Evolutionary conservation across 2,329 filamentous ascomycete genomes (phyloP), one percentile per base, ranked within the genome.

Genomic region (Epichloe brachyelytri): DNA sequence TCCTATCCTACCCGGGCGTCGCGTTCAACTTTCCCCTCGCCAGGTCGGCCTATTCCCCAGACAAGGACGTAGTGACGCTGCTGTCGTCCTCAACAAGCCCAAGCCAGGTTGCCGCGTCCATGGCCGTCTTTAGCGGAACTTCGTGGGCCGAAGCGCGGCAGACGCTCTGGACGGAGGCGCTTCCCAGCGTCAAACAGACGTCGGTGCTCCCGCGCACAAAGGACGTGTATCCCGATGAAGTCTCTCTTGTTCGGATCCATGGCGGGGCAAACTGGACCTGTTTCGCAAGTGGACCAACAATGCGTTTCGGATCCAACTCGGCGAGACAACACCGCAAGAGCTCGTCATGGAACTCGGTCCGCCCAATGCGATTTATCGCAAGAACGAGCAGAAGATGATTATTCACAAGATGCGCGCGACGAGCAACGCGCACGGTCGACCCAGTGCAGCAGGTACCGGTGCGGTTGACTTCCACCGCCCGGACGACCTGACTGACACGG

Each of bases 1-100:
- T 95, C 36, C 73, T 98, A 36, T 97, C 91, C 2, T 98, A 96
- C 68, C 90, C 91, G 1, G 93, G 93, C 0, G 82, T 98, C 33
- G 88, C 91, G 0, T 96, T 97, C 64, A 90, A 86, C 38, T 98
- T 98, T 57, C 82, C 88, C 0, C 73, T 97, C 33, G 77, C 83
- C 47, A 72, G 79, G 52, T 82, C 85, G 1, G 79, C 82, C 20
- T 96, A 88, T 74, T 87, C 86, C 3, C 77, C 83, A 1, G 69
- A 73, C 47, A 83, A 82, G 61, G 90, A 97, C 62, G 89, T 95
- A 55, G 89, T 96, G 33, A 85, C 88, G 0, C 71, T 96, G 38
- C 76, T 97, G 15, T 89, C 88, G 0, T 87, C 88, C 0, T 80
- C 86, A 0, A 81, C 83, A 17, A 86, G 85, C 50, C 80, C 83